Conservation (phyloP, 257 asterid genomes). For the Haberlea rhodopensis region DNA sequence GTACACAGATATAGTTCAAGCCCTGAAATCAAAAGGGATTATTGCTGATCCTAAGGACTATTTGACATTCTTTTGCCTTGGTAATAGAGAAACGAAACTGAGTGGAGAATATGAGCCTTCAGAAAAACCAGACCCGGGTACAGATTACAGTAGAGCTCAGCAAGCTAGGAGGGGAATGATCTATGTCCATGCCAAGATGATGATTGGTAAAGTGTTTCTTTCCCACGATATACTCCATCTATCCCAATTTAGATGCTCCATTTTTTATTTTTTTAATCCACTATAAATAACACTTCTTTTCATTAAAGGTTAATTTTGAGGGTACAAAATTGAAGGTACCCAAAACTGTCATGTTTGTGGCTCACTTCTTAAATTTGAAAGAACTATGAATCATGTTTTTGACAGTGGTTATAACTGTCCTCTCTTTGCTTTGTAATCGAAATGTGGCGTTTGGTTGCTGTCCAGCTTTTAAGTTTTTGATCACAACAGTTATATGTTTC, state of each 20-base stretch:
- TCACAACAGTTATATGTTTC: too few species aligned
- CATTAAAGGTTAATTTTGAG: not conserved
- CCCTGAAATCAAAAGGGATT: conserved; percentile 27
- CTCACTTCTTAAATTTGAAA: not conserved
- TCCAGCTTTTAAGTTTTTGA: too few species aligned
- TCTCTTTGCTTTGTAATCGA: not conserved
- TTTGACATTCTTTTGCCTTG: conserved; percentile 41
- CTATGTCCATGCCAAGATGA: conserved; percentile 36
- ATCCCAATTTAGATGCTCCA: not conserved
- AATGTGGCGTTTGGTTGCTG: too few species aligned
- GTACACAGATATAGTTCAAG: conserved; percentile 31
- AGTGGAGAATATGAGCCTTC: conserved; percentile 34
- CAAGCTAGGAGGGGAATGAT: conserved; percentile 35
- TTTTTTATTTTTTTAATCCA: not conserved
- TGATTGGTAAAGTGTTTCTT: conserved; percentile 29
- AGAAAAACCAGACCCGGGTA: conserved; percentile 29
- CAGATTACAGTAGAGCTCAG: conserved; percentile 29
- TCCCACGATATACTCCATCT: not conserved
- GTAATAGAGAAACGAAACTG: conserved; percentile 30
- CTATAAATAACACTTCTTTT: too few species aligned
- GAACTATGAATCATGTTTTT: not conserved
- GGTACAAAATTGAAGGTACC: not conserved
- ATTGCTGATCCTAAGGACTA: conserved; percentile 30
- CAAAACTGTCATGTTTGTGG: not conserved
- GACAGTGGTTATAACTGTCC: not conserved